These are phyloP conservation scores for Saturnispora halmiae DNA, from an alignment of 805 yeast genomes.

Conservation along the genomic window DNA sequence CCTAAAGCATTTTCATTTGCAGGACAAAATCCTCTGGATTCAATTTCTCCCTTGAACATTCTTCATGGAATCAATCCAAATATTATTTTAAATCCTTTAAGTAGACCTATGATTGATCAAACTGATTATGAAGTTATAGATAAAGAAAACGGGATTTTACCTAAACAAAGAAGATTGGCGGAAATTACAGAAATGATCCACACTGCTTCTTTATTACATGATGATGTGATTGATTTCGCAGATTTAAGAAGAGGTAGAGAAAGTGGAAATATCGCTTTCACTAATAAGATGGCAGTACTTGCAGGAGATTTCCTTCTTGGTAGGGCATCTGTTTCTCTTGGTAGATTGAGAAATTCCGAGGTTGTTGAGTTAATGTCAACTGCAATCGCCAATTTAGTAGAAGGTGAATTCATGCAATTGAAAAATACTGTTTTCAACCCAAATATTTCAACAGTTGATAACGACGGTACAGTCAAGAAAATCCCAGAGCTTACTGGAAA, in stretches of 20 bases:
- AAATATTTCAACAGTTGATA: constrained; percentile 31
- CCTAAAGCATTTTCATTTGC: constrained; percentile 47
- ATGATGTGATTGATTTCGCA: constrained; percentile 89
- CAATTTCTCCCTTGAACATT: constrained; percentile 72
- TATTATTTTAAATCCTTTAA: constrained; percentile 71
- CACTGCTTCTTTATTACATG: constrained; percentile 91
- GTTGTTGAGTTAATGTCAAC: constrained; percentile 93
- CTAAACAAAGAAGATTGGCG: constrained; percentile 90
- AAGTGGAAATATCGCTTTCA: constrained; percentile 86
- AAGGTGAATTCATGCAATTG: constrained; percentile 98
- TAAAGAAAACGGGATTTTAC: constrained; percentile 67
- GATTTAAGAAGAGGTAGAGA: constrained; percentile 87
- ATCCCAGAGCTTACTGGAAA: constrained; percentile 55
- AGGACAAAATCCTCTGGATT: constrained; percentile 49
- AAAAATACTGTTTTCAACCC: constrained; percentile 76
- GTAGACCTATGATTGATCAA: constrained; percentile 65
- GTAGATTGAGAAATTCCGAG: constrained; percentile 90
- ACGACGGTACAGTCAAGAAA: constrained; percentile 37
- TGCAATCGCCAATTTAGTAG: constrained; percentile 92
- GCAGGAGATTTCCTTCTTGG: constrained; percentile 96
- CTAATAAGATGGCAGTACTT: constrained; percentile 93
- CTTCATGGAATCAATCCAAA: constrained; percentile 87
- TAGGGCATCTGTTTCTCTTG: constrained; percentile 92
- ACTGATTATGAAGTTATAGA: constrained; percentile 45
- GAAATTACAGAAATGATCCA: constrained; percentile 98